Evolutionary conservation across 345 rosid species (phyloP).

Genomic region (Salix purpurea): DNA sequence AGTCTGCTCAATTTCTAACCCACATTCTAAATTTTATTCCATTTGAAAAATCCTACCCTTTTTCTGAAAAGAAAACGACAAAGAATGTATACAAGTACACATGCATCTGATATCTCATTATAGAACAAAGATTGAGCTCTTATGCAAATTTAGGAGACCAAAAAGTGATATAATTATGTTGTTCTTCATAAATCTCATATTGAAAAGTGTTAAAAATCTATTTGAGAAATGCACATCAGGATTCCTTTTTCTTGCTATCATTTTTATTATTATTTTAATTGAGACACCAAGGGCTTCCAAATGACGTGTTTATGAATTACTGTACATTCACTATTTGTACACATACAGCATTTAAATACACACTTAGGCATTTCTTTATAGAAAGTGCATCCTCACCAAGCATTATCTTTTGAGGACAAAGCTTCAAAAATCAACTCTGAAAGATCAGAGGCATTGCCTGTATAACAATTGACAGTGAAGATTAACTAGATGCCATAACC

Average conservation of each 20-base stretch:
- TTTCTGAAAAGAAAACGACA: neutral
- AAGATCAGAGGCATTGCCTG: slow-evolving; percentile 44
- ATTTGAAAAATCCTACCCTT: neutral
- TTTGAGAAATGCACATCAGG: neutral
- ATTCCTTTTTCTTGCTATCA: neutral
- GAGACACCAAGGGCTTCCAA: neutral
- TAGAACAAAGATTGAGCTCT: neutral
- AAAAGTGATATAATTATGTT: neutral
- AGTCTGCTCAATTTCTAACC: neutral
- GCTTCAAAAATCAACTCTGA: slow-evolving; percentile 75
- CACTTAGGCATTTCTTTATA: neutral
- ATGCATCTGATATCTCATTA: neutral
- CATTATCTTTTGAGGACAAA: slow-evolving; percentile 59
- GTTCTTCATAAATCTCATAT: neutral
- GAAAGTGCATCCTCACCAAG: slow-evolving; percentile 52
- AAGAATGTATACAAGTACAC: neutral
- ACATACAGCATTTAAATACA: neutral
- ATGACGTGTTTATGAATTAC: neutral
- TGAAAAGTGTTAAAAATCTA: neutral
- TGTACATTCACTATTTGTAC: neutral
- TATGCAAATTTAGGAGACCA: neutral
- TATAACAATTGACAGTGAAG: neutral
- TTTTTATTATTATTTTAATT: too few species aligned
- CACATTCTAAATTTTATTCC: neutral
- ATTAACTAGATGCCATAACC: neutral